Evolutionary conservation across 306 rosid species (phyloP).

Genomic region (Quillaja saponaria): DNA sequence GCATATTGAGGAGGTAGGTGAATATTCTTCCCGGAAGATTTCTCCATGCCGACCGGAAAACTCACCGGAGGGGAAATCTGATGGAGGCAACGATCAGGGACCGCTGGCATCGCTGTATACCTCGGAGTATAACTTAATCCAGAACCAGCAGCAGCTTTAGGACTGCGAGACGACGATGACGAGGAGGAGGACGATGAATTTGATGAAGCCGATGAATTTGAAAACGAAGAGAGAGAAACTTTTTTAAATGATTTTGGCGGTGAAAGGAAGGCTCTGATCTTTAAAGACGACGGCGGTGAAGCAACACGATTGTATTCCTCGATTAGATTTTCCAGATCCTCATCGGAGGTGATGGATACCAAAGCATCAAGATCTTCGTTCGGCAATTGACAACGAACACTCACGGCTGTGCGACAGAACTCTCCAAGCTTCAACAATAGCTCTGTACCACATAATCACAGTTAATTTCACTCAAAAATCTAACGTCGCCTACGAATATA

Average conservation of each 20-base stretch:
- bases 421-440: constrained; percentile 66
- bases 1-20: constrained; percentile 45
- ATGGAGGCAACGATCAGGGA: constrained; percentile 46
- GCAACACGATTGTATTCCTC: constrained; percentile 78
- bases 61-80: constrained; percentile 42
- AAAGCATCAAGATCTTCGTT: constrained; percentile 89
- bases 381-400: constrained; percentile 86
- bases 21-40: constrained; percentile 42
- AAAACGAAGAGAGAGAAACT: constrained; percentile 31
- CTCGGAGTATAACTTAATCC: constrained; percentile 34
- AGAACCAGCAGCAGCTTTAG: constrained; percentile 27
- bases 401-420: constrained; percentile 64
- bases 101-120: constrained; percentile 10
- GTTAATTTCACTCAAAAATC: constrained; percentile 27
- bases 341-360: constrained; percentile 81
- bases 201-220: constrained; percentile 36
- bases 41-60: constrained; percentile 35
- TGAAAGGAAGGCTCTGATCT: constrained; percentile 82
- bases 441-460: constrained; percentile 51
- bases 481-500: constrained; percentile 10
- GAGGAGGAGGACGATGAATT: constrained; percentile 48
- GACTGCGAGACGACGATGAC: constrained; percentile 38
- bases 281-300: constrained; percentile 43
- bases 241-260: constrained; percentile 54
- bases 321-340: constrained; percentile 78